Base-by-base conservation (phyloP, 768 basidiomycete genomes). In the Boletus huronensis region DNA sequence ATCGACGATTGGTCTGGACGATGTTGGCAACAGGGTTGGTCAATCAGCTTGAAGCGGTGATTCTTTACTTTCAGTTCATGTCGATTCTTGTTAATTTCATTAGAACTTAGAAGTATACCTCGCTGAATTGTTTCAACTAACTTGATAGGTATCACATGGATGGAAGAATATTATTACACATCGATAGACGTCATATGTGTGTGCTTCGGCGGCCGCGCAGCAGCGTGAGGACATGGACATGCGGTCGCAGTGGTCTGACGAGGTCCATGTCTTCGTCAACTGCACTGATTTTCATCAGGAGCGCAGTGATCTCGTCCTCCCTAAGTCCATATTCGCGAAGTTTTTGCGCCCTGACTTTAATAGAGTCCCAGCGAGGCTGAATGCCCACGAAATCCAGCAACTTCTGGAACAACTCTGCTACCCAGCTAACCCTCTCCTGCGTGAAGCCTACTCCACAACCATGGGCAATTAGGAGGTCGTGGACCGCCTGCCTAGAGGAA, bases 291-390 rank as follows among this genome's bases (percentile, higher is more conserved):
- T 60, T 66, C 26, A 19, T n/a, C n/a, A 67, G 32, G 14, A 67
- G 55, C 8, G 9, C 46, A 0, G n/a, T 2, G 43, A 69, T 57
- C 43, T 67, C 66, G 6, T 61, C 58, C 14, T 66, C 67, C 17
- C 35, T 50, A 4, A 67, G 59, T 11, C 67, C 66, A 38, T 65
- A 69, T 29, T 69, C 62, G 28, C 59, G 67, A 53, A 67, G 67
- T 23, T 64, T 67, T 28, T 52, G 64, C 2, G 59, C 43, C 49
- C 55, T 67, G 34, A 58, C 58, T 34, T 59, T 66, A 46, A 61
- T 32, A 25, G 64, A 66, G 36, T 62, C 56, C 26, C 54, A 35
- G 21, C 58, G 66, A 28, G 65, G 65, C 2, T 35, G 60, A 34
- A 68, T 26, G 17, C 65, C 63, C 11, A 62, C 34, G 48, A 62